Evolutionary conservation across 768 basidiomycete genomes (phyloP).

Genomic region (Fibroporia radiculosa): DNA sequence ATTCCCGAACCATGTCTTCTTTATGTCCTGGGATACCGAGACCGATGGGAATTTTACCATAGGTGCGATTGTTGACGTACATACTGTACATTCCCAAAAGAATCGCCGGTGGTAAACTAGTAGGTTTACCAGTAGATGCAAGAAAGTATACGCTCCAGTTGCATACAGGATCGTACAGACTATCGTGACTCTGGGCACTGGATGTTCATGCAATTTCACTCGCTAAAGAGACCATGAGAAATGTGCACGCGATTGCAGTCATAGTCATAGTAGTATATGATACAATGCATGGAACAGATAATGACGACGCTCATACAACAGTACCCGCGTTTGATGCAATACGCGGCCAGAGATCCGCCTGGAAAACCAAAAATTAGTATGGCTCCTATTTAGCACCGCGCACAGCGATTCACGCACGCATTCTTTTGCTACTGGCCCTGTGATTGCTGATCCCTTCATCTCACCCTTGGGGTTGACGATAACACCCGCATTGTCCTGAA

Average conservation of each 20-base stretch:
- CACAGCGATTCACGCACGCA: constrained; percentile 77
- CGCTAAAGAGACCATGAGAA: constrained; percentile 2
- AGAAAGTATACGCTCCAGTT: no score
- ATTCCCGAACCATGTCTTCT: no score
- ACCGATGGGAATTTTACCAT: no score
- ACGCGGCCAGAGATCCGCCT: constrained; percentile 99
- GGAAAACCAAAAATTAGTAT: constrained; percentile 1
- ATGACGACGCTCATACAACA: constrained; percentile 62
- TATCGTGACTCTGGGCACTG: no score
- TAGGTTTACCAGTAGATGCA: no score
- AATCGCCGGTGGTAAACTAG: no score
- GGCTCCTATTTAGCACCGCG: no score
- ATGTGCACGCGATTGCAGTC: constrained; percentile 11
- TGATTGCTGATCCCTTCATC: constrained; percentile 99
- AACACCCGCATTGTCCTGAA: constrained; percentile 88
- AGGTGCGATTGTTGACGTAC: no score
- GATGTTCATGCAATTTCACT: no score
- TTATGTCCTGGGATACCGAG: no score
- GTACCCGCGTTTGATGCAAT: constrained; percentile 99
- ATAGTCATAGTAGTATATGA: constrained; percentile 22
- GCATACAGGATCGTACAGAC: no score
- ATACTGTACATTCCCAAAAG: no score
- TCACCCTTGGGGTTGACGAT: constrained; percentile 99
- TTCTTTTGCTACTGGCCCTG: constrained; percentile 98
- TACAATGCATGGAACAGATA: constrained; percentile 20